Evolutionary conservation across 2,329 filamentous ascomycete genomes (phyloP).

Genomic region (Shiraia sp.): DNA sequence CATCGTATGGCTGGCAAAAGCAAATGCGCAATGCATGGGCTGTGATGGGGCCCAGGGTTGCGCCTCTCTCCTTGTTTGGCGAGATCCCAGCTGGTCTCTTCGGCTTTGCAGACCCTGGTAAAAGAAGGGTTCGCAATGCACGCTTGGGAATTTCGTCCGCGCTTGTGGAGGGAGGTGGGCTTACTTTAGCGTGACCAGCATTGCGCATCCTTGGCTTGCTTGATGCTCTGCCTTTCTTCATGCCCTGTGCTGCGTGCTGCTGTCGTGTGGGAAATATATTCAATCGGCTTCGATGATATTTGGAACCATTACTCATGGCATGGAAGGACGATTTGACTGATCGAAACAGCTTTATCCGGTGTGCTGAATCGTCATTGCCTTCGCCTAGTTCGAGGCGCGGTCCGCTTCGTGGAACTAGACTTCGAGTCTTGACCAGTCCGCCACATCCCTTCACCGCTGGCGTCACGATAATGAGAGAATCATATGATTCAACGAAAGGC

Average conservation of each 20-base stretch:
- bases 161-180: background rate
- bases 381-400: slow-evolving; percentile 5
- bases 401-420: slow-evolving; percentile 20
- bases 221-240: background rate
- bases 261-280: no score
- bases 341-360: no score
- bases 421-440: slow-evolving; percentile 26
- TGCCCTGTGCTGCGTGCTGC: no score
- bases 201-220: background rate
- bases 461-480: slow-evolving; percentile 11
- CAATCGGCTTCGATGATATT: no score
- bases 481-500: slow-evolving; percentile 18
- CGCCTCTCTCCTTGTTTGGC: background rate
- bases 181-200: background rate
- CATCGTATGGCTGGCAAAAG: slow-evolving; percentile 43
- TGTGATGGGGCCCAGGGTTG: slow-evolving; percentile 12
- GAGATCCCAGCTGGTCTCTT: background rate
- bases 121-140: slow-evolving; percentile 6
- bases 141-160: no score
- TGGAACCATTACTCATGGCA: no score
- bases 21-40: slow-evolving; percentile 35
- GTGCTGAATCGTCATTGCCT: background rate
- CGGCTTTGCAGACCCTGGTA: slow-evolving; percentile 8
- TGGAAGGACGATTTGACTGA: no score
- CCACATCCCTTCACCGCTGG: slow-evolving; percentile 32